phyloP scores from a whole-genome alignment of 331 rosid genomes.

The Arachis monticola region DNA sequence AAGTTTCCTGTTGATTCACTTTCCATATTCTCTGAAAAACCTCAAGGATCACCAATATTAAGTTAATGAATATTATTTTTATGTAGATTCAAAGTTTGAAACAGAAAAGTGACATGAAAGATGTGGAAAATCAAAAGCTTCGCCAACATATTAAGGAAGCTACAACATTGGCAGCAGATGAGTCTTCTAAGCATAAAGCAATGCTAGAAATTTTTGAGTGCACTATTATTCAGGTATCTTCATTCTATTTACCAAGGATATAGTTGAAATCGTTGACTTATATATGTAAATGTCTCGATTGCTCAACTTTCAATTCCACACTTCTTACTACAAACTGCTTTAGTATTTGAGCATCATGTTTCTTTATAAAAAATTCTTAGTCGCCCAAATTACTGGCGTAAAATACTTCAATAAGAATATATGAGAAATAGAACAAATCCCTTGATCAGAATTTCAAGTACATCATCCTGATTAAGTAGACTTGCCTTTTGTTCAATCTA shows the following conservation, averaged over 20 bases:
- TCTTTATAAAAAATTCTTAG: no score
- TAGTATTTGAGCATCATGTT: no score
- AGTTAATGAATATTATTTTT: constrained; percentile 29
- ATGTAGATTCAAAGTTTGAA: constrained; percentile 64
- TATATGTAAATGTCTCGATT: no score
- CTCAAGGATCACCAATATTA: neutral
- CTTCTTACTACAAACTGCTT: no score
- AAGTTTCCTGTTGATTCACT: constrained; percentile 24
- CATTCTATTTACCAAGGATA: neutral
- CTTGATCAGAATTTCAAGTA: constrained; percentile 3
- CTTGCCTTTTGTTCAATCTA: no score
- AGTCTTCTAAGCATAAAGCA: neutral
- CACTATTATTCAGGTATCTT: constrained; percentile 66
- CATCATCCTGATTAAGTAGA: neutral
- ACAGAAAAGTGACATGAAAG: constrained; percentile 62
- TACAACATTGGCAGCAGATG: constrained; percentile 1
- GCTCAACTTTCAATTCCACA: no score
- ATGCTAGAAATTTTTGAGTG: constrained; percentile 40
- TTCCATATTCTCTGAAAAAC: constrained; percentile 5
- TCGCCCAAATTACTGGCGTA: no score
- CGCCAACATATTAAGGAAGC: constrained; percentile 47
- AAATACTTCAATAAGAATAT: neutral
- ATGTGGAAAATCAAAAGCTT: constrained; percentile 54
- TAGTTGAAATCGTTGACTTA: no score
- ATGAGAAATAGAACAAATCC: neutral